Evolutionary conservation across 495 filamentous ascomycete species (phyloP).

Genomic region (Pyronema domesticum): DNA sequence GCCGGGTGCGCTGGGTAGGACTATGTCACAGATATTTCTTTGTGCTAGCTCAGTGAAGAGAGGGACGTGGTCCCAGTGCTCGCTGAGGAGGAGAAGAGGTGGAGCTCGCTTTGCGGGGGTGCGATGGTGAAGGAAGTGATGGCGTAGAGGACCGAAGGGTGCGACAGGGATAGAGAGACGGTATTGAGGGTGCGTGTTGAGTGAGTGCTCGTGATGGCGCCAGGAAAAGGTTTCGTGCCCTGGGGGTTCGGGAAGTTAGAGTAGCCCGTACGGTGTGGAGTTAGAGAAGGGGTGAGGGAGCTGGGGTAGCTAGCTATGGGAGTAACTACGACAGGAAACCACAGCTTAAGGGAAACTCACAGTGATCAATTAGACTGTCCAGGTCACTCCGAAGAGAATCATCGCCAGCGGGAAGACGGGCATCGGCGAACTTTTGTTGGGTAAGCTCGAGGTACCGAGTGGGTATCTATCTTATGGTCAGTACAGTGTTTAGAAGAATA

Average conservation of each 20-base stretch:
- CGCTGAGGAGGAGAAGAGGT: background rate
- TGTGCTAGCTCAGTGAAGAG: background rate
- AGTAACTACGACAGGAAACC: too few species aligned
- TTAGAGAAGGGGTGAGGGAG: background rate
- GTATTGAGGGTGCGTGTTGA: background rate
- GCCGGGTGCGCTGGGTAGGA: background rate
- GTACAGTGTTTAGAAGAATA: background rate
- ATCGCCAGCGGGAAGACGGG: background rate
- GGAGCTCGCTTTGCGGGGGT: background rate
- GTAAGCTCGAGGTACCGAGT: background rate
- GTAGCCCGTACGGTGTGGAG: background rate
- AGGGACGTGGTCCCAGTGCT: background rate
- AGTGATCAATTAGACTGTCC: background rate
- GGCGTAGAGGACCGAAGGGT: background rate
- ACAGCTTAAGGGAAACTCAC: background rate
- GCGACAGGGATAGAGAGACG: background rate
- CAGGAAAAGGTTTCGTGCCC: background rate
- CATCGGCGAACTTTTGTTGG: conserved; percentile 1
- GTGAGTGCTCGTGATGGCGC: background rate
- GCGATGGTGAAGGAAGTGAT: background rate
- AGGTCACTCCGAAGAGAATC: background rate
- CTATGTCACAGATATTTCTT: background rate
- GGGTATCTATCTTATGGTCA: background rate
- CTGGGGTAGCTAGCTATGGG: too few species aligned
- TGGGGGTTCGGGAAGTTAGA: background rate